These are phyloP conservation scores for Phytopythium montanum DNA, from an alignment of 352 stramenopile genomes.

Conservation along the genomic window DNA sequence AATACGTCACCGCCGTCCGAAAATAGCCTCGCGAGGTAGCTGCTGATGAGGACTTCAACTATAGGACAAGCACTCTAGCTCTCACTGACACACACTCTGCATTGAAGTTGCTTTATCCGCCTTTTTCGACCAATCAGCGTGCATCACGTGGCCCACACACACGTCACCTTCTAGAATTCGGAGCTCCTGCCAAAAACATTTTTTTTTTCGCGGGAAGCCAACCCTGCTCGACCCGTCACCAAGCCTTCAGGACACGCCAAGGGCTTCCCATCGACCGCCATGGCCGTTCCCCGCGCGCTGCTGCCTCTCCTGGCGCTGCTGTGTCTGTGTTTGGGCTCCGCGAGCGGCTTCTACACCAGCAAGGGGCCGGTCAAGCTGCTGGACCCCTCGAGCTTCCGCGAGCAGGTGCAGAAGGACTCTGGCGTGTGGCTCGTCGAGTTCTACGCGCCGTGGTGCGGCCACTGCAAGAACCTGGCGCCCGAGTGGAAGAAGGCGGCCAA, in stretches of 20 bases:
- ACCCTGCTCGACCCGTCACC: neutral
- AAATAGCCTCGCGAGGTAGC: neutral
- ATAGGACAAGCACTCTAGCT: neutral
- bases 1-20: neutral
- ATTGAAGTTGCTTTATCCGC: neutral
- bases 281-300: neutral
- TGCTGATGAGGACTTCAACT: neutral
- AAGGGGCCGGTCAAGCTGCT: conserved; percentile 67
- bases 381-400: conserved; percentile 65
- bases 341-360: conserved; percentile 57
- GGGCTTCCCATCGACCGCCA: neutral
- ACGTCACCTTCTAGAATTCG: neutral
- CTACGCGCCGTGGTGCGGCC: conserved; percentile 93
- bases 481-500: conserved; percentile 92
- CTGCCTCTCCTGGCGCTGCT: conserved; percentile 23
- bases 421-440: conserved; percentile 94
- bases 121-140: conserved; percentile 19
- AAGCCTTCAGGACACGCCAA: neutral
- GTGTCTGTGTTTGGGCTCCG: conserved; percentile 27
- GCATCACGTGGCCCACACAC: conserved; percentile 20
- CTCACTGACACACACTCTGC: neutral
- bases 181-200: neutral
- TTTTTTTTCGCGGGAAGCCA: neutral
- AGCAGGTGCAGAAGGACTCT: conserved; percentile 65
- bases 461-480: conserved; percentile 92